Evolutionary conservation across 2,329 filamentous ascomycete species (phyloP).

Genomic region (Calonectria leucothoes): DNA sequence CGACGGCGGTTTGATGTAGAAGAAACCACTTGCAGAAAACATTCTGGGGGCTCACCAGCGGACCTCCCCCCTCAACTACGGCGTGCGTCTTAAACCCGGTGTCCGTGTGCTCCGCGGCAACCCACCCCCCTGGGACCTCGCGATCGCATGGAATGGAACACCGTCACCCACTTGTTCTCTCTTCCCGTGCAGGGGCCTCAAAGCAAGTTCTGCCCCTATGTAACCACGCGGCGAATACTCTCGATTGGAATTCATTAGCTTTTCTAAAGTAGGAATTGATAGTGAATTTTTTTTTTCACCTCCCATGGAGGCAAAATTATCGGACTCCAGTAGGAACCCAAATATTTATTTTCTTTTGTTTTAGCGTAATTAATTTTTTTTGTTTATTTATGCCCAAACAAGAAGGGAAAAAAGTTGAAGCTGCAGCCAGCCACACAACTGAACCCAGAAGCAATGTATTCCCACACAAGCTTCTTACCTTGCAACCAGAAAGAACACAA

Average conservation of each 20-base stretch:
- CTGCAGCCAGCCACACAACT: not conserved
- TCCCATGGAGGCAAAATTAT: not conserved
- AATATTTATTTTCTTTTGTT: not conserved
- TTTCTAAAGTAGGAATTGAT: not conserved
- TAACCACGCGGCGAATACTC: not conserved
- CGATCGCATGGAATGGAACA: slow-evolving; percentile 11
- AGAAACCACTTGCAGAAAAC: not conserved
- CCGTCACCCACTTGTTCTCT: slow-evolving; percentile 16
- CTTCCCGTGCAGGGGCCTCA: slow-evolving; percentile 17
- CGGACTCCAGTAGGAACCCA: not conserved
- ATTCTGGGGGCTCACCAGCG: not conserved
- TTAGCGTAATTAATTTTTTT: not conserved
- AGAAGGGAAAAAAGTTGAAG: not conserved
- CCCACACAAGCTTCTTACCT: not conserved
- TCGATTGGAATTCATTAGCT: not conserved
- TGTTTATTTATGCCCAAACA: not conserved
- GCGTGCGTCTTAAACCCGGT: not conserved
- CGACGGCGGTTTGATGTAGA: not conserved
- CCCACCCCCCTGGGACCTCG: slow-evolving; percentile 8
- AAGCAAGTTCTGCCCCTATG: not conserved
- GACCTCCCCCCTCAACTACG: not conserved
- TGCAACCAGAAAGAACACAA: not conserved
- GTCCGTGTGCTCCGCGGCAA: not conserved
- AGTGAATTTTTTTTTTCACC: not conserved
- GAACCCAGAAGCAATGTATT: not conserved